Evolutionary conservation across 257 asterid species (phyloP).

Genomic region (Penstemon eatonii): DNA sequence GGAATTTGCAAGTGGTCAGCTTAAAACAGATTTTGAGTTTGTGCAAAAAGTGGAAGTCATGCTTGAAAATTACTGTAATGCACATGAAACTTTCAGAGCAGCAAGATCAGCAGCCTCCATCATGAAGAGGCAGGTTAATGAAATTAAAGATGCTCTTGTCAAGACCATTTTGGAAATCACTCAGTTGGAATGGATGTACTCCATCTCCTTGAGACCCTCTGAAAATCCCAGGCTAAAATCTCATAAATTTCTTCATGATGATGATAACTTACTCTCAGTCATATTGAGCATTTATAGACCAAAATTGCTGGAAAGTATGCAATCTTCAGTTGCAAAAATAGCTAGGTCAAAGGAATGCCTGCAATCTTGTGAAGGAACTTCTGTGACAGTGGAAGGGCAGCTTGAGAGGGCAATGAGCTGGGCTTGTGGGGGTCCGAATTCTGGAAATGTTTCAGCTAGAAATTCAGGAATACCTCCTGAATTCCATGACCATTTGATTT

Average conservation of each 20-base stretch:
- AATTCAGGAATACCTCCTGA: slow-evolving; percentile 85
- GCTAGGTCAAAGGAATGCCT: slow-evolving; percentile 77
- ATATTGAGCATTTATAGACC: slow-evolving; percentile 69
- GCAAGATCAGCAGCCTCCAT: slow-evolving; percentile 78
- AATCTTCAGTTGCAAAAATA: slow-evolving; percentile 66
- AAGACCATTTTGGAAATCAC: slow-evolving; percentile 78
- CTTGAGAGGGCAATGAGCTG: slow-evolving; percentile 99
- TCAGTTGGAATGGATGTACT: slow-evolving; percentile 93
- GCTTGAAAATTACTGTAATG: slow-evolving; percentile 89
- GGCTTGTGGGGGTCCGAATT: slow-evolving; percentile 96
- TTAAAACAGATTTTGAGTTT: slow-evolving; percentile 40
- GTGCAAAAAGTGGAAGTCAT: slow-evolving; percentile 58
- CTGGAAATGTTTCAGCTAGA: slow-evolving; percentile 60
- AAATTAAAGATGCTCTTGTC: slow-evolving; percentile 72
- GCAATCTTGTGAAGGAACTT: slow-evolving; percentile 79
- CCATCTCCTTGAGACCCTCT: slow-evolving; percentile 55
- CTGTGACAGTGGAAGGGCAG: slow-evolving; percentile 87
- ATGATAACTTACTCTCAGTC: slow-evolving; percentile 61
- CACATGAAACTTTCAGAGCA: slow-evolving; percentile 87
- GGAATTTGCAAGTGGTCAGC: slow-evolving; percentile 44
- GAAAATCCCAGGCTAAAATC: slow-evolving; percentile 60
- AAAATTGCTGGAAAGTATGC: slow-evolving; percentile 69
- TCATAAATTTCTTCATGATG: slow-evolving; percentile 55
- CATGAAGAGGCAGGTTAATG: slow-evolving; percentile 78
- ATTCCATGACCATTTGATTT: slow-evolving; percentile 78